These are phyloP conservation scores for Paecilomyces variotii DNA, from an alignment of 2,329 filamentous ascomycete genomes.

Conservation along the genomic window DNA sequence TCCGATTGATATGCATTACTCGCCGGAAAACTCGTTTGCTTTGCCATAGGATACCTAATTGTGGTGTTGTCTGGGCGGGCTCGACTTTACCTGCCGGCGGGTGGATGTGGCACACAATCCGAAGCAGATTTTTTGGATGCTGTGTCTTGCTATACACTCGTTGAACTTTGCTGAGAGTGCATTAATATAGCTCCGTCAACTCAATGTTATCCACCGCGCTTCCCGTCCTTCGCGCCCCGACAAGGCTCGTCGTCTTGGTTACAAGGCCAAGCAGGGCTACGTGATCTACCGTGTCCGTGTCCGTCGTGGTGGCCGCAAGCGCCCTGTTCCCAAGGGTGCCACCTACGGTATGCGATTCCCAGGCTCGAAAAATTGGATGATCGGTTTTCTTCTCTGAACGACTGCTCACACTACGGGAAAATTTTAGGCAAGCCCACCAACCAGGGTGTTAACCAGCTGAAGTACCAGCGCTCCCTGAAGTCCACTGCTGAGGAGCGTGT, in stretches of 20 bases:
- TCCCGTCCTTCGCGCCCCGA: slow-evolving; percentile 96
- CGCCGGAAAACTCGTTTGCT: slow-evolving; percentile 27
- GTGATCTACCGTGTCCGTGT: slow-evolving; percentile 99
- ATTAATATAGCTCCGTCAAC: slow-evolving; percentile 99
- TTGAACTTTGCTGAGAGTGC: slow-evolving; percentile 99
- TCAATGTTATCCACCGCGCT: slow-evolving; percentile 99
- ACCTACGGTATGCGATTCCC: slow-evolving; percentile 73
- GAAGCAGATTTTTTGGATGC: slow-evolving; percentile 23
- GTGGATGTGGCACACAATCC: slow-evolving; percentile 39
- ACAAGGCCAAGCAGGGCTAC: slow-evolving; percentile 99
- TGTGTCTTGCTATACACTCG: slow-evolving; percentile 87
- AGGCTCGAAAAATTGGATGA: background rate
- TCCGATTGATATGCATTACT: slow-evolving; percentile 27
- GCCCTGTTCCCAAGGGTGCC: slow-evolving; percentile 91
- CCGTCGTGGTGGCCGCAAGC: slow-evolving; percentile 97
- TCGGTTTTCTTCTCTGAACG: background rate
- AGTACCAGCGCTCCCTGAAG: slow-evolving; percentile 99
- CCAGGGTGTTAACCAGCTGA: slow-evolving; percentile 99
- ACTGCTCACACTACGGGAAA: background rate
- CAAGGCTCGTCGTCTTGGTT: slow-evolving; percentile 99
- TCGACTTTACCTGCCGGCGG: slow-evolving; percentile 24
- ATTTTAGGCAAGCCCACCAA: slow-evolving; percentile 95
- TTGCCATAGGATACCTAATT: slow-evolving; percentile 24
- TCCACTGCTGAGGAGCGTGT: slow-evolving; percentile 99
- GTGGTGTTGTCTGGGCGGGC: slow-evolving; percentile 24